Conservation (phyloP, 768 basidiomycete species). For the Austroboletus eburneus region DNA sequence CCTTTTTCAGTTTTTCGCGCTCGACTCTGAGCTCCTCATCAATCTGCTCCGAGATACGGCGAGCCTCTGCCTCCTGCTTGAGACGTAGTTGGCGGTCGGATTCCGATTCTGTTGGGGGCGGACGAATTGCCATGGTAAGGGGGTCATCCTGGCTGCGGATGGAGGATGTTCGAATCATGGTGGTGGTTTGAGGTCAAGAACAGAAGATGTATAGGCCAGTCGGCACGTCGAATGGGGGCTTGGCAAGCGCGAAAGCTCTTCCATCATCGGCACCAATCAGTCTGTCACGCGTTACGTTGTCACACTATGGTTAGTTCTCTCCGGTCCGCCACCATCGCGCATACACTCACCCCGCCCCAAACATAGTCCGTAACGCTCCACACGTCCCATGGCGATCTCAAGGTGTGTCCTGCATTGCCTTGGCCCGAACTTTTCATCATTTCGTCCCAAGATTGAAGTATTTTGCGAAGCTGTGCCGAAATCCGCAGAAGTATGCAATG, state of each 20-base stretch:
- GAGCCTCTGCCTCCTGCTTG: conserved; percentile 66
- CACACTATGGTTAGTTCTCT: conserved; percentile 27
- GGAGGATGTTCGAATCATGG: conserved; percentile 64
- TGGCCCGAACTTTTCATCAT: background rate
- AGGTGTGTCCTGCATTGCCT: conserved; percentile 46
- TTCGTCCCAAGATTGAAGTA: conserved; percentile 69
- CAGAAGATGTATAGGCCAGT: conserved; percentile 1
- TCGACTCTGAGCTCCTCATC: conserved; percentile 76
- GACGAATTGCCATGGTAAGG: conserved; percentile 60
- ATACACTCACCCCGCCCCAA: conserved; percentile 5
- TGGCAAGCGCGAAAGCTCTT: background rate
- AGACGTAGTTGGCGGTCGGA: conserved; percentile 59
- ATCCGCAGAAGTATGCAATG: conserved; percentile 74
- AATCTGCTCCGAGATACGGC: conserved; percentile 72
- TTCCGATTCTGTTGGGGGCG: conserved; percentile 63
- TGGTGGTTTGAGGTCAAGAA: conserved; percentile 33
- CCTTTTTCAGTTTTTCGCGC: conserved; percentile 58
- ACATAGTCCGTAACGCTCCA: conserved; percentile 88
- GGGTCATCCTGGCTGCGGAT: conserved; percentile 76
- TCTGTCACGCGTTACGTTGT: conserved; percentile 28
- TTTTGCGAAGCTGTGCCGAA: conserved; percentile 98
- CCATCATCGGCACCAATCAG: background rate
- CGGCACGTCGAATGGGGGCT: background rate
- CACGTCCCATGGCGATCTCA: conserved; percentile 92
- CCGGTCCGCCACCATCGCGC: conserved; percentile 23